These are phyloP conservation scores for Agaricales sp. DNA, from an alignment of 1,284 basidiomycete genomes.

Conservation along the genomic window DNA sequence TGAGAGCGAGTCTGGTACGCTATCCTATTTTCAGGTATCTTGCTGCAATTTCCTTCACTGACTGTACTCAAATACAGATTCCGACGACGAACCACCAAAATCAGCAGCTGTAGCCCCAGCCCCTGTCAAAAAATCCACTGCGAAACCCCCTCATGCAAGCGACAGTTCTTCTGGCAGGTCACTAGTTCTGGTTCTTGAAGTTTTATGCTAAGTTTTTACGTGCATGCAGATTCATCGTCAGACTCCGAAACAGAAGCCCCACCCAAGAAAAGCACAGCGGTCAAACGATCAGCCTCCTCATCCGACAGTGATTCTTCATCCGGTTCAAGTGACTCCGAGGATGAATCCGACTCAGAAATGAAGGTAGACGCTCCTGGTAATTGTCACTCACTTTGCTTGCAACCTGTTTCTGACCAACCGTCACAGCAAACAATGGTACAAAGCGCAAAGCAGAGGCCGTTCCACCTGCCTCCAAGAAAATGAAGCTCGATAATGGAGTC, in stretches of 20 bases:
- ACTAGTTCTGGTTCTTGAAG: slow-evolving; percentile 12
- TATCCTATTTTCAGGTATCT: neutral
- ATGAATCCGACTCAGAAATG: slow-evolving; percentile 53
- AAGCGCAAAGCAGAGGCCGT: slow-evolving; percentile 85
- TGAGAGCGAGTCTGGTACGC: neutral
- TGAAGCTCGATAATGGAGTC: slow-evolving; percentile 55
- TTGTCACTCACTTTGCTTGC: slow-evolving; percentile 18
- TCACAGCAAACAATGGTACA: slow-evolving; percentile 9
- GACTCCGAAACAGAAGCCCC: slow-evolving; percentile 19
- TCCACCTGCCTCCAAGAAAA: slow-evolving; percentile 67
- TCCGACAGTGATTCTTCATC: slow-evolving; percentile 19
- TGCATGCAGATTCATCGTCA: slow-evolving; percentile 9
- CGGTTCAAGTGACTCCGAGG: slow-evolving; percentile 22
- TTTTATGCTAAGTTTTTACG: neutral
- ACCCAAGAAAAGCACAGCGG: slow-evolving; percentile 16
- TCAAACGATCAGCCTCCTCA: slow-evolving; percentile 7
- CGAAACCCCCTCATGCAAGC: slow-evolving; percentile 13
- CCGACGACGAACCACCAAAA: slow-evolving; percentile 5
- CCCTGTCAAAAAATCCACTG: slow-evolving; percentile 5
- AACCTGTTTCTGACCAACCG: slow-evolving; percentile 4
- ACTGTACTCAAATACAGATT: slow-evolving; percentile 10
- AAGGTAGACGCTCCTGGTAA: slow-evolving; percentile 30
- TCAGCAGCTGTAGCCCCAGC: neutral
- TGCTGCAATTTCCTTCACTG: slow-evolving; percentile 6
- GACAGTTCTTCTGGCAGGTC: slow-evolving; percentile 11